Evolutionary conservation across 176 grass and related monocot species (phyloP).

Genomic region (Guadua angustifolia): DNA sequence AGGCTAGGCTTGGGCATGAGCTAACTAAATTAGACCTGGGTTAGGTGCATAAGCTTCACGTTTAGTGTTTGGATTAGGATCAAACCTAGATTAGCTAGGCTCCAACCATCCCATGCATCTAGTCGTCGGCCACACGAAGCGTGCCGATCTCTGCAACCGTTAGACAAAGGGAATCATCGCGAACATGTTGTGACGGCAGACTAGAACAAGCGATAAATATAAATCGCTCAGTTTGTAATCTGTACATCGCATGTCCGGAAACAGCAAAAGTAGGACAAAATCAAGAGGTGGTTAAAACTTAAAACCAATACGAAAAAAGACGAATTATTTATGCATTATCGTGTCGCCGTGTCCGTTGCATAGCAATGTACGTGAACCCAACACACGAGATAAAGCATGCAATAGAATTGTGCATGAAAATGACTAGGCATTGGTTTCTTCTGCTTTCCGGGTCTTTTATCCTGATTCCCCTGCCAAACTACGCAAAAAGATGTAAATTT

Average conservation of each 20-base stretch:
- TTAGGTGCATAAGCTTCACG: neutral
- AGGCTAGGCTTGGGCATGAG: neutral
- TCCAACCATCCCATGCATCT: conserved; percentile 7
- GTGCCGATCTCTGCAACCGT: neutral
- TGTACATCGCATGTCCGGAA: conserved; percentile 10
- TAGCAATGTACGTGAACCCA: neutral
- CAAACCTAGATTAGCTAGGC: neutral
- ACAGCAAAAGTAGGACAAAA: conserved; percentile 16
- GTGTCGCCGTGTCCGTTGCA: neutral
- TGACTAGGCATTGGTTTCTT: neutral
- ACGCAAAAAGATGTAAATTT: neutral
- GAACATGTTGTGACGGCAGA: conserved; percentile 26
- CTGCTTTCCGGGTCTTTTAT: neutral
- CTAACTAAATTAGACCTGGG: neutral
- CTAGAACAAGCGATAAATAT: conserved; percentile 15
- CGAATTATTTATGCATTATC: neutral
- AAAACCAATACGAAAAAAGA: neutral
- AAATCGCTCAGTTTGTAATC: conserved; percentile 17
- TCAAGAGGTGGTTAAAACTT: conserved; percentile 14
- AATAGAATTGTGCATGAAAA: conserved; percentile 4
- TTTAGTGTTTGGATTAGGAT: conserved; percentile 7
- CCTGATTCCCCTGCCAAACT: conserved; percentile 20
- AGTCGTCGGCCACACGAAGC: neutral
- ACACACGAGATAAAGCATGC: conserved; percentile 18
- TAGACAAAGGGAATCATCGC: conserved; percentile 15